These are phyloP conservation scores for Fusarium brevicatenulatum DNA, from an alignment of 2,329 filamentous ascomycete genomes.

Conservation along the genomic window DNA sequence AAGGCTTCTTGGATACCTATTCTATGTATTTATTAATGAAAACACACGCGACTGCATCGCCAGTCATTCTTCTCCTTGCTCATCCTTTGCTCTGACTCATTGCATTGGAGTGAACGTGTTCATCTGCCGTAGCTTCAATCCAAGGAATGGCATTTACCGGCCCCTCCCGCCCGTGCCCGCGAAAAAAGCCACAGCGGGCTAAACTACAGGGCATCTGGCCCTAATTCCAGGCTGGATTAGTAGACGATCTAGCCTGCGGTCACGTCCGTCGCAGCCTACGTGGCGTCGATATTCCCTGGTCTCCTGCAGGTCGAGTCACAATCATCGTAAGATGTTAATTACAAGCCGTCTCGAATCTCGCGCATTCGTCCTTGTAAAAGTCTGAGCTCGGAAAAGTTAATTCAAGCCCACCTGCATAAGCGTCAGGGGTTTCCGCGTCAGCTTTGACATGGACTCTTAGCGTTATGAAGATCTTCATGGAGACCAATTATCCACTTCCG, in stretches of 20 bases:
- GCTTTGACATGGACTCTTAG: not conserved
- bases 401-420: not conserved
- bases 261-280: not conserved
- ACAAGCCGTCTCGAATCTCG: not conserved
- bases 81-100: not conserved
- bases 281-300: not conserved
- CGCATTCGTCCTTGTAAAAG: not conserved
- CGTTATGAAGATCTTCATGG: not conserved
- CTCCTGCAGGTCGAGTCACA: not conserved
- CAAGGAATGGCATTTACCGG: constrained; percentile 4
- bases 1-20: constrained; percentile 7
- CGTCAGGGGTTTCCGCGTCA: not conserved
- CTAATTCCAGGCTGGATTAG: not conserved
- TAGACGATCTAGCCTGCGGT: not conserved
- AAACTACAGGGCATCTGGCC: not conserved
- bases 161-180: constrained; percentile 1
- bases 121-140: not conserved
- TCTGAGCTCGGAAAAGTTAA: not conserved
- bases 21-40: constrained; percentile 29
- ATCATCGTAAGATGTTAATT: not conserved
- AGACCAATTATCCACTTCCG: not conserved
- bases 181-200: not conserved
- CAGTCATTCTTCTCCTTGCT: constrained; percentile 19
- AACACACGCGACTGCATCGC: constrained; percentile 5
- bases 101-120: not conserved